phyloP scores from a whole-genome alignment of 805 yeast species.

The Ogataea neopini region DNA sequence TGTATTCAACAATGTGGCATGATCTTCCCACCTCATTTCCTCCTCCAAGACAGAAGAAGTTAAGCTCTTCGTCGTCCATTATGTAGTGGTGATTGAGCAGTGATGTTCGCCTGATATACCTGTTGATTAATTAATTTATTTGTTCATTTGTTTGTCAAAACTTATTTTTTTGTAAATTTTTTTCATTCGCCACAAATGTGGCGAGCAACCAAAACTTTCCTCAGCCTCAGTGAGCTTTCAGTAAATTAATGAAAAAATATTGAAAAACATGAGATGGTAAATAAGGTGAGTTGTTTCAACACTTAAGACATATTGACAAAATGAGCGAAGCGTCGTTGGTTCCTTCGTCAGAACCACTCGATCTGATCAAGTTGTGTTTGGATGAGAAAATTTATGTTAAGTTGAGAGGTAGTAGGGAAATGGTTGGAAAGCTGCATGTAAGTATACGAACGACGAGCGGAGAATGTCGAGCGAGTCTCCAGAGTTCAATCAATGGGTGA shows the following conservation, averaged over 20 bases:
- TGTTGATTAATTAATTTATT: neutral
- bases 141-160: neutral
- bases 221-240: too few species aligned
- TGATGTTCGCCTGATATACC: too few species aligned
- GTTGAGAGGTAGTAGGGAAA: constrained; percentile 90
- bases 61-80: constrained; percentile 38
- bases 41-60: constrained; percentile 93
- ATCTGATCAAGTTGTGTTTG: constrained; percentile 77
- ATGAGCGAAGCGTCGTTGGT: constrained; percentile 28
- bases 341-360: constrained; percentile 74
- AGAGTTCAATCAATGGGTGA: too few species aligned
- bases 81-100: too few species aligned
- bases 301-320: too few species aligned
- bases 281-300: too few species aligned
- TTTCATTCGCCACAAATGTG: constrained; percentile 2
- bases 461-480: too few species aligned
- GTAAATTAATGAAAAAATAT: neutral
- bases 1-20: constrained; percentile 88
- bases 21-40: constrained; percentile 97
- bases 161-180: neutral
- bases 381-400: constrained; percentile 88
- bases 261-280: too few species aligned
- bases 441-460: constrained; percentile 28
- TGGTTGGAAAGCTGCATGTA: constrained; percentile 84
- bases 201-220: neutral